Base-by-base conservation (phyloP, 257 asterid species). In the Solanum clarkiae region DNA sequence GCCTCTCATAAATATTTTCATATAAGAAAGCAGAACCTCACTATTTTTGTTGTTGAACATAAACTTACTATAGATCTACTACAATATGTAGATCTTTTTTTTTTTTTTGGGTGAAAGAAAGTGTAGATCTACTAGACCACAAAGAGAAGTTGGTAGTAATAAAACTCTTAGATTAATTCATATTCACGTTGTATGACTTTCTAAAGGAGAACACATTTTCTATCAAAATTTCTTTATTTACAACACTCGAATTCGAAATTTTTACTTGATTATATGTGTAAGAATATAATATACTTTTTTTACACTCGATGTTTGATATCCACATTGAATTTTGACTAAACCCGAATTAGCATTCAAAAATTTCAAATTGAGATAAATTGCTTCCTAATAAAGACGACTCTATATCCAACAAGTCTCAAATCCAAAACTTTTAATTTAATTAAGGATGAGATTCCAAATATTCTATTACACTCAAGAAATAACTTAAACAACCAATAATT, bases 291-390 rank as follows among this genome's bases (percentile, higher is more conserved):
- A 26, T 15, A 56, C 1, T 16, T 5, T 16, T 15, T 54, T 54
- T 54, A 5, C 7, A 1, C 6, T 0, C 8, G 8, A 2, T 60
- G 6, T 60, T 5, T 0, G 8, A n/a, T 22, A n/a, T 10, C 4
- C 1, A 0, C 8, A 22, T 60, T 10, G 26, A 24, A 12, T 5
- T 9, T 12, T 10, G 26, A 60, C 7, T 60, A n/a, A 9, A 22
- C 10, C 0, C 24, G 5, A 4, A n/a, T 10, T n/a, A 3, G 36
- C 36, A 0, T 22, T 0, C 1, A 12, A 62, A 22, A 62, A 4
- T 10, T 0, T 10, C 4, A 22, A 16, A 60, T 60, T 3, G 14
- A 1, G 14, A 15, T 18, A 18, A 18, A 57, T 2, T 17, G 4
- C 49, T 44, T 44, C 0, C 3, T 10, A 4, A n/a, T 0, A 13